Evolutionary conservation across 2,329 filamentous ascomycete species (phyloP).

Genomic region (Orbilia ellipsospora): DNA sequence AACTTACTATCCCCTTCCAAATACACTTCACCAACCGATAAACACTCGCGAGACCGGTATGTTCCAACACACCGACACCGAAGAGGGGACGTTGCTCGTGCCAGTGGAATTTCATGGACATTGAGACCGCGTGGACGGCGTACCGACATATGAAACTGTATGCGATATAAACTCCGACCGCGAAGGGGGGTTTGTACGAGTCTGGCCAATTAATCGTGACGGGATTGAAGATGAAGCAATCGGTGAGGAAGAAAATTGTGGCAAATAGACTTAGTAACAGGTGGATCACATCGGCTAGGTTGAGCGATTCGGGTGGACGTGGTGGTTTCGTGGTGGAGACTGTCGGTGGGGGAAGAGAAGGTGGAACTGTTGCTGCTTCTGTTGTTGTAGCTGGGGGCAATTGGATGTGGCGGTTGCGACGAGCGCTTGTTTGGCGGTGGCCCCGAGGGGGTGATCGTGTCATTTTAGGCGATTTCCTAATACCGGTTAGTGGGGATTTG

Average conservation of each 20-base stretch:
- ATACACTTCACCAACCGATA: constrained; percentile 1
- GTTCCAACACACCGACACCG: constrained; percentile 22
- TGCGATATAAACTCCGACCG: constrained; percentile 9
- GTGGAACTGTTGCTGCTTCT: background rate
- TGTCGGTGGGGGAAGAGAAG: background rate
- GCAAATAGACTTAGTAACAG: constrained; percentile 10
- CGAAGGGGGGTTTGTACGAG: constrained; percentile 1
- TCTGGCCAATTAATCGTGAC: constrained; percentile 19
- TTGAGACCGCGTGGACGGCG: constrained; percentile 1
- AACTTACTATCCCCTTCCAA: background rate
- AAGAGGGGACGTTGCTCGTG: constrained; percentile 27
- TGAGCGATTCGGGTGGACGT: background rate
- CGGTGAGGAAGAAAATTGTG: constrained; percentile 22
- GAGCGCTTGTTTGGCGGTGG: background rate
- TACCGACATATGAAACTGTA: constrained; percentile 33
- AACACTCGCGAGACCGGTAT: constrained; percentile 18
- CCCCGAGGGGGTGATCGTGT: background rate
- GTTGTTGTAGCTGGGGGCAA: background rate
- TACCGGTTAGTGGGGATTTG: too few species aligned
- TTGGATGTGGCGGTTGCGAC: background rate
- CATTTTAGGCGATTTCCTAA: background rate
- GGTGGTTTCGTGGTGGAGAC: background rate
- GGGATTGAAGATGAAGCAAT: constrained; percentile 30
- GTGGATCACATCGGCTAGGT: constrained; percentile 22
- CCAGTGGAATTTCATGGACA: constrained; percentile 16